Conservation (phyloP, 176 grass and related monocot genomes). For the Canna indica region DNA sequence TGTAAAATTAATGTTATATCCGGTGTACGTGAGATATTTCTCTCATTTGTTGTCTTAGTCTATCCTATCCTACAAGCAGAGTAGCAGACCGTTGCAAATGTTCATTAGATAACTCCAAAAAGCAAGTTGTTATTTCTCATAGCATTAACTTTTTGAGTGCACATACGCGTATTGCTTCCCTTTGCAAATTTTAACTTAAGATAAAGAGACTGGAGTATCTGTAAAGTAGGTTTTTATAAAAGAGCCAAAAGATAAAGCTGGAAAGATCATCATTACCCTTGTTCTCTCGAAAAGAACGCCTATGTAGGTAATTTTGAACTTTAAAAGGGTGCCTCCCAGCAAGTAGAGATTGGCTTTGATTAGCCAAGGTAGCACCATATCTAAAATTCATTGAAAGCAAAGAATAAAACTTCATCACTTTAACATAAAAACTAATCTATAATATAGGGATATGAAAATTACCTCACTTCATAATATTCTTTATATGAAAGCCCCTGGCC, state of each 20-base stretch:
- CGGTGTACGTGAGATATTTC: no score
- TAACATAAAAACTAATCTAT: not conserved
- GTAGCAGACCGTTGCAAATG: no score
- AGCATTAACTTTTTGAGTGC: no score
- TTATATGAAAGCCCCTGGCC: constrained; percentile 43
- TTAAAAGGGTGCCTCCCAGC: constrained; percentile 24
- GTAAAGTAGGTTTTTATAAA: not conserved
- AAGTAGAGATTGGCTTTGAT: constrained; percentile 38
- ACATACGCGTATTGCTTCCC: no score
- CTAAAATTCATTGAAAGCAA: constrained; percentile 15
- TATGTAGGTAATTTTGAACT: constrained; percentile 43
- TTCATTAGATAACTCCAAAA: no score
- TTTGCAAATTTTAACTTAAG: not conserved
- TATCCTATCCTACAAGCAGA: no score
- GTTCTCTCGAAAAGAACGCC: constrained; percentile 17
- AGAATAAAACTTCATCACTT: not conserved
- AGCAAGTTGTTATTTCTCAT: no score
- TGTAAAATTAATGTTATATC: no score
- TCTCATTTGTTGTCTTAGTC: no score
- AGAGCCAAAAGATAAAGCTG: not conserved
- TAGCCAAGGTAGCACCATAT: constrained; percentile 37
- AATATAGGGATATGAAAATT: not conserved
- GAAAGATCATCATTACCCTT: constrained; percentile 37
- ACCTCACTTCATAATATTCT: constrained; percentile 45
- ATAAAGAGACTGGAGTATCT: not conserved